Conservation (phyloP, 1,284 basidiomycete genomes). For the Moesziomyces aphidis region DNA sequence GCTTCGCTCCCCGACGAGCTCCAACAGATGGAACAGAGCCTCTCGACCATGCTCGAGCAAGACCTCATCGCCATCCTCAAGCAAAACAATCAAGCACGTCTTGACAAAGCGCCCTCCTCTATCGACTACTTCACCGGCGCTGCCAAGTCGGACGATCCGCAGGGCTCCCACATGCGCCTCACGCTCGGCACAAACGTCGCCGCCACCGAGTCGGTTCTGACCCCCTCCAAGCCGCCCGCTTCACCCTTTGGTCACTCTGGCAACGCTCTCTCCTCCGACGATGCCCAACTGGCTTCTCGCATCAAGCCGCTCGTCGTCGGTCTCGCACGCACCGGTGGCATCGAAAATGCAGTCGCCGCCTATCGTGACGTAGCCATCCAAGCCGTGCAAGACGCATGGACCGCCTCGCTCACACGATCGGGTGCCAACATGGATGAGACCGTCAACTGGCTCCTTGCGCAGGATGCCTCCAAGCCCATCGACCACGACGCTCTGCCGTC, state of each 20-base stretch:
- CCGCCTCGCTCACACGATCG: constrained; percentile 10
- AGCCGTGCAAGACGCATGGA: constrained; percentile 74
- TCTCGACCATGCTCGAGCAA: constrained; percentile 47
- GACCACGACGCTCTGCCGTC: constrained; percentile 28
- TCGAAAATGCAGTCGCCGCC: constrained; percentile 77
- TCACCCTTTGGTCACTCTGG: constrained; percentile 28
- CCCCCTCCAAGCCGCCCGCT: constrained; percentile 18
- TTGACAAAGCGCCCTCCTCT: neutral
- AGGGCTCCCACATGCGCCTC: neutral
- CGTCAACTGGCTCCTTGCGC: constrained; percentile 56
- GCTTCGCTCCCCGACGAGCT: constrained; percentile 50
- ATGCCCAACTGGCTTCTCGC: constrained; percentile 72
- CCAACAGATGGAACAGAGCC: constrained; percentile 45
- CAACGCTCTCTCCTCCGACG: constrained; percentile 8
- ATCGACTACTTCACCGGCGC: constrained; percentile 11
- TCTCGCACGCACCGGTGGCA: constrained; percentile 78
- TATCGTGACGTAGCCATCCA: constrained; percentile 82
- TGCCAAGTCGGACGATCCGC: neutral
- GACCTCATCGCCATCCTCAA: constrained; percentile 80
- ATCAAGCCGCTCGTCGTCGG: constrained; percentile 80
- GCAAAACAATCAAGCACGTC: constrained; percentile 73
- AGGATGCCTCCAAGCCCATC: constrained; percentile 29
- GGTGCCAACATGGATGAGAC: constrained; percentile 43
- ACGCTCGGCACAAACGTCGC: constrained; percentile 2
- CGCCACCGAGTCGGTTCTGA: constrained; percentile 8